Evolutionary conservation across 257 asterid genomes (phyloP), one percentile per base, ranked within the genome.

Genomic region (Solanum piurae): DNA sequence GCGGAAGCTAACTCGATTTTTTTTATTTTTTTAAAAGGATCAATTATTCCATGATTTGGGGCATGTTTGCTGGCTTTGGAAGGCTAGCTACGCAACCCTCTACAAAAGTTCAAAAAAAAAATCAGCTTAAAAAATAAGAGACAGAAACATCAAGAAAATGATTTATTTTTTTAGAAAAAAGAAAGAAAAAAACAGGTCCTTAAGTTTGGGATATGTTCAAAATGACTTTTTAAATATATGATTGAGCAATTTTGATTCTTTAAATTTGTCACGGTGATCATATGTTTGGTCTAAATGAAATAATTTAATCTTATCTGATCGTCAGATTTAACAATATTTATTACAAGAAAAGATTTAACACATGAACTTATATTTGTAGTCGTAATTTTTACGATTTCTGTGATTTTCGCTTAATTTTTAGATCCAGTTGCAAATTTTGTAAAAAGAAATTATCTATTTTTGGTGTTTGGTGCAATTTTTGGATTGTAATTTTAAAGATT

Each of bases 1-100:
- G 4, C 14, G 2, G 3, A 64, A 64, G 29, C 0, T 4, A 11
- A n/a, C 1, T n/a, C 1, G 6, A 4, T 0, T 0, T 9, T 9
- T 9, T 46, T 3, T 5, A 36, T 5, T n/a, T 11, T 44, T 14
- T 49, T 2, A 9, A 10, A 62, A 62, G 1, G 27, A 64, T n/a
- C 0, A 40, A 40, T 40, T 76, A 76, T 40, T 76, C 29, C 84
- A n/a, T 76, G 29, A 44, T 46, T 42, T 27, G 40, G 85, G 14
- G 40, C 14, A 18, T 33, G 60, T 25, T 31, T 49, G 69, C 69
- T 82, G 86, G 69, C 31, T 29, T 82, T 82, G 36, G 44, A 82
- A 82, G 69, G 44, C 31, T 31, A 82, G 68, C 83, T 37, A 49
- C 85, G 69, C 69, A 49, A 82, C 44, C 29, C 42, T 3, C 44